Conservation (phyloP, 163 green algal species). For the Scenedesmus sp. region DNA sequence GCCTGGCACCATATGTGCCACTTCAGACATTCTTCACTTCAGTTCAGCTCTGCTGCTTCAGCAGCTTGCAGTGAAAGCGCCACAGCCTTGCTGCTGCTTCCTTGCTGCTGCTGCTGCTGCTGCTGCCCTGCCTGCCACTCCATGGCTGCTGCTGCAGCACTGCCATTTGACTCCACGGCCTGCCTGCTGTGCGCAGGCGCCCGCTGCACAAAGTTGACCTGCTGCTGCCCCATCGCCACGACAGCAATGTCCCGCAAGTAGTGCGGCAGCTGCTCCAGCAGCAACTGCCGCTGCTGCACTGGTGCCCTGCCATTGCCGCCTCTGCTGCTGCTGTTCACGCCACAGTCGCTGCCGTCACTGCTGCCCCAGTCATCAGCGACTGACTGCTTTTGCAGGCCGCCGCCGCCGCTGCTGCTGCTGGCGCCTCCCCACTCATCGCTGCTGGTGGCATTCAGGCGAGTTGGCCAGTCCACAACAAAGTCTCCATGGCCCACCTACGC, state of each 20-base stretch:
- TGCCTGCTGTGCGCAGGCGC: not conserved
- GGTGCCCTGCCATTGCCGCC: not conserved
- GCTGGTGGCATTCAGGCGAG: not conserved
- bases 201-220: conserved; percentile 1
- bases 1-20: no score
- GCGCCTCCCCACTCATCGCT: conserved; percentile 2
- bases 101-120: not conserved
- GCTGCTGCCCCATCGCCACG: not conserved
- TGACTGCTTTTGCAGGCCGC: not conserved
- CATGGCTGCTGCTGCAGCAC: not conserved
- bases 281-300: not conserved
- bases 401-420: conserved; percentile 3
- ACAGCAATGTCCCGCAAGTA: conserved; percentile 33
- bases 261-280: conserved; percentile 29
- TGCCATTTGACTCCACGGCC: not conserved
- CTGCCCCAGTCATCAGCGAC: not conserved
- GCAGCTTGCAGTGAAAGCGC: not conserved
- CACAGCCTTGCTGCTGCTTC: not conserved
- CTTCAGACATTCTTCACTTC: not conserved
- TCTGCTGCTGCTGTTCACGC: not conserved
- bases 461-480: conserved; percentile 68
- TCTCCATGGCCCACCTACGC: conserved; percentile 58
- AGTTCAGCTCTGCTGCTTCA: not conserved
- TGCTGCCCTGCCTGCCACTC: not conserved
- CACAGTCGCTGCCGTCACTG: not conserved